Evolutionary conservation across 495 filamentous ascomycete species (phyloP), one percentile per base, ranked within the genome.

Genomic region (Penicillium arizonense): DNA sequence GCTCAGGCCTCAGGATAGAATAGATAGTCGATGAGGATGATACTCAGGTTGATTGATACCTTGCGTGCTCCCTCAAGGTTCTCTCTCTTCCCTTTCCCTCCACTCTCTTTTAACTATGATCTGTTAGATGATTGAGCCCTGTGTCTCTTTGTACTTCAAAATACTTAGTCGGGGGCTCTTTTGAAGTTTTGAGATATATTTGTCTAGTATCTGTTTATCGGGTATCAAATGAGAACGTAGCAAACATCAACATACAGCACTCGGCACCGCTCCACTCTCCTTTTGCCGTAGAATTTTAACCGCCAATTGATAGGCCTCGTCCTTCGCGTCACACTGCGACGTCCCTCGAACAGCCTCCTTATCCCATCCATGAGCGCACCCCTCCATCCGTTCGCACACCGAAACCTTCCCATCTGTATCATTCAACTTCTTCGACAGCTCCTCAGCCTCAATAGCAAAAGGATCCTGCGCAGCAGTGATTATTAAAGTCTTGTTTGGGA

Each of bases 301-400:
- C 1, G 57, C 69, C 51, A 73, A 56, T 5, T 56, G 51, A 52
- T 73, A 74, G 1, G 66, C 68, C 41, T 69, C 61, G 5, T 72
- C 64, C 52, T 67, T 71, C 13, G 72, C 72, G 23, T 65, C 58
- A 7, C 56, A 58, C 44, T 65, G 51, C 6, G 63, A 58, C 2
- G 50, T 63, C 5, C 61, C 67, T 51, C 43, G 40, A 9, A 55
- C n/a, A 1, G 66, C 63, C 44, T 58, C 62, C 47, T 71, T 73
- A 47, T 73, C 71, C 61, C 64, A 74, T 8, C 53, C 71, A 65
- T 80, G 77, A 33, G 70, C 63, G 48, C 72, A 74, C 4, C 61
- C 63, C 20, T 71, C 58, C 73, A 78, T 74, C 34, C 70, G 52
- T 45, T 59, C 52, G 40, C 56, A 57, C 10, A 73, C 57, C 32